phyloP scores from a whole-genome alignment of 139 green algal species.

The Pleodorina starrii region DNA sequence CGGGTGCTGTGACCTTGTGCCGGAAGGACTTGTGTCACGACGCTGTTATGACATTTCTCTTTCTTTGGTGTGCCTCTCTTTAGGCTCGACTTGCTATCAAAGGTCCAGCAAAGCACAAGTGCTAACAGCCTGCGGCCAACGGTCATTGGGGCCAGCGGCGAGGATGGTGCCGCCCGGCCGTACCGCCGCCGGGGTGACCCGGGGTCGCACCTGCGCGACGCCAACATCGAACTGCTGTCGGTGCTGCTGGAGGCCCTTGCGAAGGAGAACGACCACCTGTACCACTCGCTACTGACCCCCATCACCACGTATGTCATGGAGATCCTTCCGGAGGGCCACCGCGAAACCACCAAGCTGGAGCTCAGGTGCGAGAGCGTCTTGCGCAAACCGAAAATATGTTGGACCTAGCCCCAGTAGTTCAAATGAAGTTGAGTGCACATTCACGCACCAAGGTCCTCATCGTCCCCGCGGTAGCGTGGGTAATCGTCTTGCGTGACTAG shows the following conservation, averaged over 20 bases:
- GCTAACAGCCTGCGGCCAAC: conserved; percentile 38
- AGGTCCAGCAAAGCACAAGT: conserved; percentile 59
- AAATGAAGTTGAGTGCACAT: too few species aligned
- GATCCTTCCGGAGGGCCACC: conserved; percentile 69
- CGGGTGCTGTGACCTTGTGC: not conserved
- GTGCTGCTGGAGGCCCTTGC: conserved; percentile 82
- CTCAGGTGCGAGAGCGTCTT: conserved; percentile 23
- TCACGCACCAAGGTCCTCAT: too few species aligned
- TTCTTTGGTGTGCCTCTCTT: not conserved
- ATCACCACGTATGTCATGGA: conserved; percentile 79
- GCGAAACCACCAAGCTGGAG: conserved; percentile 66
- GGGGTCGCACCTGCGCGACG: conserved; percentile 66
- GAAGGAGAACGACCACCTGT: conserved; percentile 86
- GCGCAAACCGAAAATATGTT: too few species aligned
- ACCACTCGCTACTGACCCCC: conserved; percentile 76
- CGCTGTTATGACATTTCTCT: not conserved
- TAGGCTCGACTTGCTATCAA: conserved; percentile 67
- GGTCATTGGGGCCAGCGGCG: not conserved
- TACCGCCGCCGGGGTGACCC: conserved; percentile 39
- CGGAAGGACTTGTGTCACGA: too few species aligned
- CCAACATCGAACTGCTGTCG: conserved; percentile 83
- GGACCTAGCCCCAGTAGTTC: too few species aligned
- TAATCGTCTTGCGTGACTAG: too few species aligned
- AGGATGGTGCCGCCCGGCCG: not conserved
- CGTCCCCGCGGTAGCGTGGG: too few species aligned